Conservation (phyloP, 371 early-diverging fungal genomes). For the Mucor mucedo region DNA sequence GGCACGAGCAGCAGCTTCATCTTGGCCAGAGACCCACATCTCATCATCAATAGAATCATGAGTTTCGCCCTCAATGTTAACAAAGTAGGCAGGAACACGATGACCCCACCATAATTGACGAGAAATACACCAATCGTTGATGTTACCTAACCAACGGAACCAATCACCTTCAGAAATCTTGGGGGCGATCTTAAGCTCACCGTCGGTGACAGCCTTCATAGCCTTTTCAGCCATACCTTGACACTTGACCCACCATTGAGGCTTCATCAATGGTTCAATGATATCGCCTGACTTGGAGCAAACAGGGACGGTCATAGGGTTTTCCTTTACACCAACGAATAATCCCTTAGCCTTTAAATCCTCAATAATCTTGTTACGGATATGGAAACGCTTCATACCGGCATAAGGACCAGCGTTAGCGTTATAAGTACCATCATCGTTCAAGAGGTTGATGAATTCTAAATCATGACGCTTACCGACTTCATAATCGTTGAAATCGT, state of each 20-base stretch:
- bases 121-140: conserved; percentile 96
- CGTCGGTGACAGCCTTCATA: conserved; percentile 85
- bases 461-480: conserved; percentile 96
- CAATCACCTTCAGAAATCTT: conserved; percentile 91
- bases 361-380: conserved; percentile 87
- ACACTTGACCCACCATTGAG: conserved; percentile 99
- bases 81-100: conserved; percentile 97
- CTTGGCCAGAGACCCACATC: conserved; percentile 92
- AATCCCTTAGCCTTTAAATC: conserved; percentile 89
- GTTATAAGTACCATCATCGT: conserved; percentile 96
- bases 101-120: conserved; percentile 99
- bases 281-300: conserved; percentile 96
- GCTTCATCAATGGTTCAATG: conserved; percentile 98
- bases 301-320: conserved; percentile 95
- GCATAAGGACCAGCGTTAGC: conserved; percentile 86
- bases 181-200: conserved; percentile 91
- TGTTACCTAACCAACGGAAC: conserved; percentile 97
- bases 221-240: conserved; percentile 90
- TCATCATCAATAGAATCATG: conserved; percentile 63
- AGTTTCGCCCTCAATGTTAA: conserved; percentile 75
- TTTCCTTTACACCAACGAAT: conserved; percentile 86
- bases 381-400: conserved; percentile 97
- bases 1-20: conserved; percentile 78
- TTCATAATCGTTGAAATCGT: conserved; percentile 98
- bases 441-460: conserved; percentile 93